Evolutionary conservation across 495 filamentous ascomycete genomes (phyloP).

Genomic region (Chaetomium tenue): DNA sequence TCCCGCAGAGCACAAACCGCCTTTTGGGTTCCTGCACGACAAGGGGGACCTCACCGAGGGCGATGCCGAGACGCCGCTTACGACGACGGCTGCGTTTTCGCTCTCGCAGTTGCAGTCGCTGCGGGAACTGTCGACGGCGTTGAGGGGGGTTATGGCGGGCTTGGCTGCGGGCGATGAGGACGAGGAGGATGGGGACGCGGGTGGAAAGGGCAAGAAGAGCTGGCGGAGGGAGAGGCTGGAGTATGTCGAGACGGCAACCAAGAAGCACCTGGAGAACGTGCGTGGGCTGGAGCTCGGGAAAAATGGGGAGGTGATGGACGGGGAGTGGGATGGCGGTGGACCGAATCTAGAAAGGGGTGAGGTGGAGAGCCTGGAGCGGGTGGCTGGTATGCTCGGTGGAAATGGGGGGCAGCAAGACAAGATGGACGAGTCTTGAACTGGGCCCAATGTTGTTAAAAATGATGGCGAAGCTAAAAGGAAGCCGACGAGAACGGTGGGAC

Average conservation of each 20-base stretch:
- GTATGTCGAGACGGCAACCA: slow-evolving; percentile 71
- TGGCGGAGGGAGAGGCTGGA: slow-evolving; percentile 61
- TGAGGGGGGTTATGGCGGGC: slow-evolving; percentile 60
- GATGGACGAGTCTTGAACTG: slow-evolving; percentile 34
- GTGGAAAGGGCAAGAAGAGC: slow-evolving; percentile 34
- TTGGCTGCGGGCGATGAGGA: slow-evolving; percentile 45
- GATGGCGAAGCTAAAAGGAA: background rate
- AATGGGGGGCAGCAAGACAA: slow-evolving; percentile 7
- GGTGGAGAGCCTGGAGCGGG: slow-evolving; percentile 53
- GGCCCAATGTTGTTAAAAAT: too few species aligned
- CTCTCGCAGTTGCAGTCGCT: slow-evolving; percentile 78
- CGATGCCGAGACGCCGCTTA: slow-evolving; percentile 53
- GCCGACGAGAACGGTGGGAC: background rate
- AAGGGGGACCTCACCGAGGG: slow-evolving; percentile 42
- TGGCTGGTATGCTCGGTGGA: slow-evolving; percentile 44
- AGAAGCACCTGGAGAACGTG: slow-evolving; percentile 54
- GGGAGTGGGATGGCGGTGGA: slow-evolving; percentile 50
- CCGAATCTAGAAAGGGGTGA: slow-evolving; percentile 44
- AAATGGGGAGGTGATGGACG: slow-evolving; percentile 57
- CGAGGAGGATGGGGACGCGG: slow-evolving; percentile 30
- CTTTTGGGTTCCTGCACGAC: slow-evolving; percentile 54
- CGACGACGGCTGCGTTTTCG: slow-evolving; percentile 75
- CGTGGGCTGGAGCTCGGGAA: slow-evolving; percentile 56
- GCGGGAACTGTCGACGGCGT: slow-evolving; percentile 58
- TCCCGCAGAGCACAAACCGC: slow-evolving; percentile 17